Percentiles rank a stretch among this genome's conserved stretches.
Evolutionary conservation across 106 monocot species (phyloP).

Genomic region (Dendrobium huoshanense): DNA sequence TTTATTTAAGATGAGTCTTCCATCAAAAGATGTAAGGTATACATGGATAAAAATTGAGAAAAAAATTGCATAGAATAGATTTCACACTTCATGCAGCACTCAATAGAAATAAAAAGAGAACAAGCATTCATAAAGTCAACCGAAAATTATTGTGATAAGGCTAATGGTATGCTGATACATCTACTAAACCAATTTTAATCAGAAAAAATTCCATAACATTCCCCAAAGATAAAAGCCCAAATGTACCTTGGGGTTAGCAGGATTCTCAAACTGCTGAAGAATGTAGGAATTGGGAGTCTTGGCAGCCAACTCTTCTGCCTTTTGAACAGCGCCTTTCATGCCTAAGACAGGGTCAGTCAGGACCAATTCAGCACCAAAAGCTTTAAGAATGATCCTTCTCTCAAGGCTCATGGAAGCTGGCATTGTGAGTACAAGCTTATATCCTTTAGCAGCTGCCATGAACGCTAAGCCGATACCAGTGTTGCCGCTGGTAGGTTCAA

Average conservation of each 20-base stretch:
- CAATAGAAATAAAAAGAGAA: neutral
- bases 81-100: neutral
- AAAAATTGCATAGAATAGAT: neutral
- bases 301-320: conserved; percentile 50
- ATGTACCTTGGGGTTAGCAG: conserved; percentile 48
- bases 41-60: neutral
- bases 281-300: conserved; percentile 51
- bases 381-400: conserved; percentile 63
- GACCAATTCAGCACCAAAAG: conserved; percentile 50
- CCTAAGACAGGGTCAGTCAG: conserved; percentile 42
- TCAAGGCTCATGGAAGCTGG: conserved; percentile 77
- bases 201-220: neutral
- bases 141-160: neutral
- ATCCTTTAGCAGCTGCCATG: conserved; percentile 72
- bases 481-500: conserved; percentile 75
- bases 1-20: neutral
- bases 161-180: neutral
- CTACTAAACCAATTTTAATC: neutral
- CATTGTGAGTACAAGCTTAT: conserved; percentile 67
- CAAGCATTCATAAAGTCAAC: neutral
- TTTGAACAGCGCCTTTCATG: conserved; percentile 51
- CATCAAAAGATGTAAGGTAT: neutral
- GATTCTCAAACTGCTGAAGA: conserved; percentile 65
- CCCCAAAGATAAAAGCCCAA: neutral
- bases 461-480: conserved; percentile 73